Conservation (phyloP, 1,284 basidiomycete genomes). For the Volvariella surrecta region DNA sequence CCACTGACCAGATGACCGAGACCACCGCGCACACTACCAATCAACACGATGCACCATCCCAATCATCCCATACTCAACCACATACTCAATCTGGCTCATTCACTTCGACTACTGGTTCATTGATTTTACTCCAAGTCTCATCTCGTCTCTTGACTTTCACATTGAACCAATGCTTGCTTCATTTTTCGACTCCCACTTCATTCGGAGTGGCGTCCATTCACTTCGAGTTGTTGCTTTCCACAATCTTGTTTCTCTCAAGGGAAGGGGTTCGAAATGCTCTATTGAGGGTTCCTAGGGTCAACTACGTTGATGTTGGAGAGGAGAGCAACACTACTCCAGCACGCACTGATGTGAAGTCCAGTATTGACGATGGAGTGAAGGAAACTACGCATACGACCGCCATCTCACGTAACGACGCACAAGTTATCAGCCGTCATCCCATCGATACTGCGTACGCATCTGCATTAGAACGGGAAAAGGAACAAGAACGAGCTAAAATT, state of each 20-base stretch:
- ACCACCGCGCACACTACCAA: not conserved
- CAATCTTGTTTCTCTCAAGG: slow-evolving; percentile 85
- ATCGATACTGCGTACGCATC: too few species aligned
- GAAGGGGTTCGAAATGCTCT: slow-evolving; percentile 88
- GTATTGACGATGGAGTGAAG: too few species aligned
- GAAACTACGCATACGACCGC: too few species aligned
- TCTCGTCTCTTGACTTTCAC: slow-evolving; percentile 81
- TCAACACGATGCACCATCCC: not conserved
- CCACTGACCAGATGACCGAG: too few species aligned
- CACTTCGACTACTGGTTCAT: slow-evolving; percentile 62
- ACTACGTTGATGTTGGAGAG: too few species aligned
- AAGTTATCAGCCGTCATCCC: too few species aligned
- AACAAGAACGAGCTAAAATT: too few species aligned
- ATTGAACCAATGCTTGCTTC: slow-evolving; percentile 83
- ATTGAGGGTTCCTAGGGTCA: slow-evolving; percentile 27
- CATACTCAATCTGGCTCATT: slow-evolving; percentile 19
- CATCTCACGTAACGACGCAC: too few species aligned
- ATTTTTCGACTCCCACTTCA: slow-evolving; percentile 77
- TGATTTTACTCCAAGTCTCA: slow-evolving; percentile 82
- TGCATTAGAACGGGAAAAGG: too few species aligned
- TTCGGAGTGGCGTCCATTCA: slow-evolving; percentile 48
- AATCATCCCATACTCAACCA: slow-evolving; percentile 11
- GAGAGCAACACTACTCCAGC: too few species aligned
- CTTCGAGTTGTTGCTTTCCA: slow-evolving; percentile 61
- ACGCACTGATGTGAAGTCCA: too few species aligned